Base-by-base conservation (phyloP, 306 rosid species). In the Begonia fuchsioides region DNA sequence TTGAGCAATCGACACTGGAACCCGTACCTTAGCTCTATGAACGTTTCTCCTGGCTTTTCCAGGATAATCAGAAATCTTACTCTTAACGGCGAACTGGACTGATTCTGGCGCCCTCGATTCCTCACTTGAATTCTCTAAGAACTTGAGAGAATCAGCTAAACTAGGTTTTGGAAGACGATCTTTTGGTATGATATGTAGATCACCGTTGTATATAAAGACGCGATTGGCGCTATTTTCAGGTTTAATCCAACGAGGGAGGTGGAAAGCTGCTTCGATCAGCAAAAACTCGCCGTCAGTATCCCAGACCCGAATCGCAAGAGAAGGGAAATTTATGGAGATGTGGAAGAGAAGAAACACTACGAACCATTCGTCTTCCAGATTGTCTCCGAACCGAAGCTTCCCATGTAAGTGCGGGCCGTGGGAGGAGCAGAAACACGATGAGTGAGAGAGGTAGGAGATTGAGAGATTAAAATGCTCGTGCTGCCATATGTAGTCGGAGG, bases 271-370 rank as follows among this genome's bases (percentile, higher is more conserved):
- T 48, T 90, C 95, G 8, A 90, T 79, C 61, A 90, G 98, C 18
- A 90, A 63, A 60, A 90, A 85, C 73, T 85, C 98, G 39, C 98
- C 95, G 59, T 90, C 95, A 18, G 92, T 68, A 67, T 90, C 98
- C 98, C 98, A 90, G 8, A 79, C 58, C 10, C 85, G 68, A 56
- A 85, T 20, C 16, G 94, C 81, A 63, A 90, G 74, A 35, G 78
- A 55, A 3, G 92, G 77, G 60, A 90, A 81, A 14, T 18, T 44
- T 7, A 38, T 14, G 45, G 94, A 81, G 49, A 77, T 47, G 12
- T 70, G 82, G 74, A 81, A 75, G 63, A 85, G 92, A 65, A 90
- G 98, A 60, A 84, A 90, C 47, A 84, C 87, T 7, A 72, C 19
- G 76, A 90, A 85, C 98, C 95, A 90, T 55, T 90, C 98, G 62